Percentiles rank a stretch among this genome's conserved stretches.
Conservation (phyloP, 148 eudicot species). For the Amaranthus palmeri region DNA sequence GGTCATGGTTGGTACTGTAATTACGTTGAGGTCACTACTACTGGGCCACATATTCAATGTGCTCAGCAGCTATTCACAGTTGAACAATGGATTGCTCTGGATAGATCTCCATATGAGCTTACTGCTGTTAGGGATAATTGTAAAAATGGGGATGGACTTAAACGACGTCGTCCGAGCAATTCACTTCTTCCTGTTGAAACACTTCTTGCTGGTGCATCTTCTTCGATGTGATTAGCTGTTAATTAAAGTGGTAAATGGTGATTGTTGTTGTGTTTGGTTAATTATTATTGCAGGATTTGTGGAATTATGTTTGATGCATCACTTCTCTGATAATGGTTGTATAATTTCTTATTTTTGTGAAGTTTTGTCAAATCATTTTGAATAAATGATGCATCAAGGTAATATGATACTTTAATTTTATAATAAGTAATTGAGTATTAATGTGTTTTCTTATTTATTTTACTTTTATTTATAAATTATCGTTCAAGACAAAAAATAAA, state of each 20-base stretch:
- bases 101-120: conserved; percentile 32
- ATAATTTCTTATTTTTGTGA: neutral
- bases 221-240: neutral
- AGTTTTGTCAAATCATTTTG: neutral
- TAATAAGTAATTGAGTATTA: too few species aligned
- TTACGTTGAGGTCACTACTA: conserved; percentile 36
- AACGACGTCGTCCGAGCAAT: neutral
- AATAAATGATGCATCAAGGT: conserved; percentile 2
- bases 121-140: conserved; percentile 28
- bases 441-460: too few species aligned
- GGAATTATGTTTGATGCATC: conserved; percentile 1
- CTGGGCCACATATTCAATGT: conserved; percentile 37
- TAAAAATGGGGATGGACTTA: neutral
- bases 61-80: conserved; percentile 34
- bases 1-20: conserved; percentile 48
- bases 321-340: neutral
- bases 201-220: neutral
- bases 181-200: conserved; percentile 4
- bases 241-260: neutral
- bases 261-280: neutral
- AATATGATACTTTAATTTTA: neutral
- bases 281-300: neutral
- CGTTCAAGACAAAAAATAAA: too few species aligned
- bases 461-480: too few species aligned
- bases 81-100: conserved; percentile 41